Evolutionary conservation across 163 green algal genomes (phyloP), one percentile per base, ranked within the genome.

Genomic region (Coccomyxa subellipsoidea): DNA sequence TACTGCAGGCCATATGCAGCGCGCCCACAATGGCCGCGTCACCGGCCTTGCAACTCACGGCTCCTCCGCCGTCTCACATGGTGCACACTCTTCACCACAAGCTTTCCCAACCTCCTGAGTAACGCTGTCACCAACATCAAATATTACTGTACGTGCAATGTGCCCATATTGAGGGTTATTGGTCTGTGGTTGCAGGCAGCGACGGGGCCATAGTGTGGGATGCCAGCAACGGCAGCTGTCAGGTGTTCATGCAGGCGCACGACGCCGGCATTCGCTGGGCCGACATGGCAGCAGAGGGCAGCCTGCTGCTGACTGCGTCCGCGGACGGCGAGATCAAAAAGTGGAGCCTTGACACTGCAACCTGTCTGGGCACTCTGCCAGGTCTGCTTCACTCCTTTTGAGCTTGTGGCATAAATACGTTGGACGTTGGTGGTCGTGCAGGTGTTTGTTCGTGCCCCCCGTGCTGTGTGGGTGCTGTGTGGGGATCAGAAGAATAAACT

Each of bases 291-390:
- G 69, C 37, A 1, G 85, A 92, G 66, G 83, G 84, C 23, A 40
- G 82, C 23, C 77, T 81, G n/a, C 69, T 95, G n/a, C 47, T 95
- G 4, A 95, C 90, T 23, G 92, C 77, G 77, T 91, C 84, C 69
- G 89, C 85, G 6, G 87, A 96, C 69, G 73, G 83, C 21, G 82
- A 54, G 25, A 78, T 89, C 29, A 83, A 85, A 47, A 38, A 85
- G 12, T 94, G 89, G 89, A 82, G 90, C 38, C 70, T 88, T 2
- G 21, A 36, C n/a, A 85, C 40, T 15, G 71, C 76, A 36, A 36
- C 59, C 0, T 85, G 87, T 34, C 7, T 85, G 5, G 69, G 71
- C 32, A 84, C 78, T 4, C 37, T 91, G 29, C 84, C 85, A 82
- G 82, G 83, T 85, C 37, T 59, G 83, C 34, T 2, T n/a, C n/a